Base-by-base conservation (phyloP, 768 basidiomycete genomes). In the Flagelloscypha sp. region DNA sequence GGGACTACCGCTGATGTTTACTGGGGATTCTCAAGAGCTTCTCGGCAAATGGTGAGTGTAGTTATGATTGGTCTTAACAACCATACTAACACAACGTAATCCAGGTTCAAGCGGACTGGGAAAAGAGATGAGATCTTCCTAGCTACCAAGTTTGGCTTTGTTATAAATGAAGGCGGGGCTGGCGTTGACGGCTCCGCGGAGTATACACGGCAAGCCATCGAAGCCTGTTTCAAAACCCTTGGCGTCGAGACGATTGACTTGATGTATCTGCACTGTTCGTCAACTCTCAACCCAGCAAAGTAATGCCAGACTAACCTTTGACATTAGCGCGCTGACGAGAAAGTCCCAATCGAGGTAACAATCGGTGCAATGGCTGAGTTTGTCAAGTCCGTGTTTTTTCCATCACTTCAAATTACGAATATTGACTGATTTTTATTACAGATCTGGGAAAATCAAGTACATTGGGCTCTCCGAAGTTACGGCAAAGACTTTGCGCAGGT, bases 41-140 rank as follows among this genome's bases (percentile, higher is more conserved):
- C 52, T 75, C 27, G 66, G 65, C 1, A 62, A 62, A 45, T 72
- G 66, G 66, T 55, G n/a, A n/a, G n/a, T n/a, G n/a, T n/a, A n/a
- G n/a, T n/a, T n/a, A n/a, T n/a, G n/a, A n/a, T n/a, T n/a, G n/a
- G n/a, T n/a, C n/a, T n/a, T n/a, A n/a, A n/a, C n/a, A n/a, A n/a
- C n/a, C n/a, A n/a, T n/a, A n/a, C n/a, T n/a, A n/a, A n/a, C n/a
- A n/a, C n/a, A n/a, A n/a, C n/a, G n/a, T n/a, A n/a, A n/a, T n/a
- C n/a, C 28, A 53, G 55, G 55, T 57, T 65, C 41, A 49, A 49
- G 34, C 46, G 45, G 16, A 56, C 52, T 2, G 59, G 62, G 2
- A 63, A 63, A 41, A 52, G 63, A 5, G 40, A 44, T 29, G 53
- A 66, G 24, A 65, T 71, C 16, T 71, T 69, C 50, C 55, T 71